A percentile compares a stretch with the other conserved stretches of the same genome.
Evolutionary conservation across 139 green algal genomes (phyloP).

Genomic region (Yamagishiella unicocca): DNA sequence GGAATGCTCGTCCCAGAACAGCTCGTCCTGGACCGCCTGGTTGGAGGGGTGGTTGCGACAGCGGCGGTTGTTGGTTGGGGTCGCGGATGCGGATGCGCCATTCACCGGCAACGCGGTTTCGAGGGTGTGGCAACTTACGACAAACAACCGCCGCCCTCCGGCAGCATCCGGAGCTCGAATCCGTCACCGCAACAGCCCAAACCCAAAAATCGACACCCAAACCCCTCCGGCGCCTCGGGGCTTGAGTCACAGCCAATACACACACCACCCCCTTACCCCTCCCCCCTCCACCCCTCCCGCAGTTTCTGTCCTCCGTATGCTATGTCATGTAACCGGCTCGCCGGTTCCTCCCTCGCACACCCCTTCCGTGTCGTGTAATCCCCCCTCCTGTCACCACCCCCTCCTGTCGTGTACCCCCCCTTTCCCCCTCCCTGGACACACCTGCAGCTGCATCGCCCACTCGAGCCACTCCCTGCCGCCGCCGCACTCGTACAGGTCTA

Average conservation of each 20-base stretch:
- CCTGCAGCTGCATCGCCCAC: slow-evolving; percentile 88
- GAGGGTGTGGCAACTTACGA: too few relatives aligned
- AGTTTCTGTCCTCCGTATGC: too few relatives aligned
- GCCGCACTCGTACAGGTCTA: slow-evolving; percentile 84
- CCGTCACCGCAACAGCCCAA: neutral
- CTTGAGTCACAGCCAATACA: too few relatives aligned
- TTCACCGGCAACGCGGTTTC: too few relatives aligned
- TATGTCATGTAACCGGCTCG: too few relatives aligned
- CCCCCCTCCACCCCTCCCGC: too few relatives aligned
- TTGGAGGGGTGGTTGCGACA: neutral
- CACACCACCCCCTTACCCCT: too few relatives aligned
- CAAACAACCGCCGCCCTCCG: neutral
- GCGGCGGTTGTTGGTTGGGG: neutral
- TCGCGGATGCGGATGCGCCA: too few relatives aligned
- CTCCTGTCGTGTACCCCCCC: neutral
- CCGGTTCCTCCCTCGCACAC: too few relatives aligned
- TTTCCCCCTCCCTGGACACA: neutral
- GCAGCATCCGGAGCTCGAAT: neutral
- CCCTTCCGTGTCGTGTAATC: too few relatives aligned
- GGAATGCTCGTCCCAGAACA: slow-evolving; percentile 84
- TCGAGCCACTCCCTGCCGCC: slow-evolving; percentile 81
- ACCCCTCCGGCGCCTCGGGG: too few relatives aligned
- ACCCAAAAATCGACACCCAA: too few relatives aligned
- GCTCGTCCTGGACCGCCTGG: slow-evolving; percentile 65
- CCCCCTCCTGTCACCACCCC: neutral